phyloP scores from a whole-genome alignment of 495 filamentous ascomycete genomes.

The Cairneyella variabilis region DNA sequence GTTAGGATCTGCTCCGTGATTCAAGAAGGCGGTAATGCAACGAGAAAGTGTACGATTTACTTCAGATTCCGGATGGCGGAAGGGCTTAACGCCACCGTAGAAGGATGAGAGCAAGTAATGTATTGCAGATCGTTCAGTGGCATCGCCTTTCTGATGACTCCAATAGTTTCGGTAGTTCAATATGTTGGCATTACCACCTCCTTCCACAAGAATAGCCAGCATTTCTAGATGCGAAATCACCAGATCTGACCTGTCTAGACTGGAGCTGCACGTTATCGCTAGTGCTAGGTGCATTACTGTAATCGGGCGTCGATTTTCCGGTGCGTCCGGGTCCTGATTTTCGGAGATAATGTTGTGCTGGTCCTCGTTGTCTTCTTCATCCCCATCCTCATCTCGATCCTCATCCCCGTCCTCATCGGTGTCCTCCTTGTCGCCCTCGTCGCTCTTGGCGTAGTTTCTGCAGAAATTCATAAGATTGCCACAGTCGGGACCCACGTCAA shows the following conservation, averaged over 20 bases:
- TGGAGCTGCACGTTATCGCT: not conserved
- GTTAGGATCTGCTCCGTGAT: slow-evolving; percentile 1
- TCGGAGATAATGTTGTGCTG: not conserved
- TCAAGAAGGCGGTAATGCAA: not conserved
- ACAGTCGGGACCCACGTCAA: not conserved
- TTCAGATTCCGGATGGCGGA: not conserved
- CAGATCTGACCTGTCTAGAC: not conserved
- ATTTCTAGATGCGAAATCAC: not conserved
- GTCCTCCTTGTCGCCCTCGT: too few species aligned
- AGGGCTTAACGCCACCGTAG: not conserved
- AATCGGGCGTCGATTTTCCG: not conserved
- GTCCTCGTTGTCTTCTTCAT: not conserved
- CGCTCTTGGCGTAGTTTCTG: not conserved
- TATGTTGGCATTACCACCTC: not conserved
- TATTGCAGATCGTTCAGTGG: not conserved
- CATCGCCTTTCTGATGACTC: not conserved
- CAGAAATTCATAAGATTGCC: not conserved
- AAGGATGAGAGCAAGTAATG: not conserved
- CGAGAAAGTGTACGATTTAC: not conserved
- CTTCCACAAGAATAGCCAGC: not conserved
- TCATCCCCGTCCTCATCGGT: not conserved
- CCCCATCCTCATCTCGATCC: not conserved
- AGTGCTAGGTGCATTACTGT: not conserved
- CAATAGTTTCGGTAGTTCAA: not conserved
- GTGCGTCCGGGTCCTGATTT: not conserved